These are phyloP conservation scores for Suillus variegatus DNA, from an alignment of 768 basidiomycete species.

Conservation along the genomic window DNA sequence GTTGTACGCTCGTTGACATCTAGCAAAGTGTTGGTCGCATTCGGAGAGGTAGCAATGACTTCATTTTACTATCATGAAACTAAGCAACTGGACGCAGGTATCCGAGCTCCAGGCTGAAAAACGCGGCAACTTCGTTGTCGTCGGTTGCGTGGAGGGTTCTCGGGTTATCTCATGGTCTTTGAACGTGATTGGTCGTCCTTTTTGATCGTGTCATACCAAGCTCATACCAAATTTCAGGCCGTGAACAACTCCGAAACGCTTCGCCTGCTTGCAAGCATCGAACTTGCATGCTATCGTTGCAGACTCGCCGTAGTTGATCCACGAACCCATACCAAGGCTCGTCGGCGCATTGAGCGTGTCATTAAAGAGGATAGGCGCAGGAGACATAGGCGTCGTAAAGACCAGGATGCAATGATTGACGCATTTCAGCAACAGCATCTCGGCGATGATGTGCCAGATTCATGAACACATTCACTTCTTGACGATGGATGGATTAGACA, in stretches of 20 bases:
- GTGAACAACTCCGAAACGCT: slow-evolving; percentile 83
- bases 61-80: background rate
- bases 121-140: slow-evolving; percentile 84
- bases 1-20: slow-evolving; percentile 52
- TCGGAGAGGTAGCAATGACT: slow-evolving; percentile 55
- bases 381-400: slow-evolving; percentile 80
- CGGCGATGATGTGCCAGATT: slow-evolving; percentile 25
- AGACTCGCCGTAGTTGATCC: slow-evolving; percentile 70
- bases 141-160: slow-evolving; percentile 73
- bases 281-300: slow-evolving; percentile 80
- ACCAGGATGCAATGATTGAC: slow-evolving; percentile 81
- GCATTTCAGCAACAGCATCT: slow-evolving; percentile 65
- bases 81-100: slow-evolving; percentile 36
- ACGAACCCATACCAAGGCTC: slow-evolving; percentile 59
- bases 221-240: slow-evolving; percentile 46
- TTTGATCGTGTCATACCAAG: slow-evolving; percentile 14
- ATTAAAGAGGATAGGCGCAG: slow-evolving; percentile 84
- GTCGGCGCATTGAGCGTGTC: slow-evolving; percentile 74
- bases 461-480: slow-evolving; percentile 18
- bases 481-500: slow-evolving; percentile 16
- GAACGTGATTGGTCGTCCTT: slow-evolving; percentile 51
- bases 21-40: slow-evolving; percentile 68
- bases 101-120: slow-evolving; percentile 83
- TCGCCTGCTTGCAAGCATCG: slow-evolving; percentile 78
- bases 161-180: slow-evolving; percentile 85